Evolutionary conservation across 176 grass and related monocot species (phyloP), one percentile per base, ranked within the genome.

Genomic region (Oryza australiensis): DNA sequence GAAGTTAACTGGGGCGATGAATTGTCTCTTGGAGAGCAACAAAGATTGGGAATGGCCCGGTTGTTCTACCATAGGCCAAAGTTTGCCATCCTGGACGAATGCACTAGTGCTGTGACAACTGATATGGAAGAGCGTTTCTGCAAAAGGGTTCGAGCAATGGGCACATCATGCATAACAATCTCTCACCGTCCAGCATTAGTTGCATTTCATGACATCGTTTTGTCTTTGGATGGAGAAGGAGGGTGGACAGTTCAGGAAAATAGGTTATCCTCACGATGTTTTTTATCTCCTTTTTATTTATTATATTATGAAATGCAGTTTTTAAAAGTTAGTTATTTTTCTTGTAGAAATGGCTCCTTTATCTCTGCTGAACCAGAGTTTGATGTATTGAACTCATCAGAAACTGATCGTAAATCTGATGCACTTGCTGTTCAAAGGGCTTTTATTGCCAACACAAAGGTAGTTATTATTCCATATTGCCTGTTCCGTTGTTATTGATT

Each of bases 41-140:
- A 98, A 86, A 89, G 95, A 88, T 84, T 98, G 42, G 95, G 95
- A 80, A 98, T 98, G 95, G 95, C 95, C 67, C 88, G 95, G 74
- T 84, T 98, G 71, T 98, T 98, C 85, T 95, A 98, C 70, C 95
- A 98, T 84, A 95, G 89, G 76, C 95, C 95, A 30, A 98, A 91
- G 81, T 98, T 98, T 86, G 95, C 95, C 65, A 98, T 98, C 92
- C 80, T 98, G 75, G 95, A 98, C 85, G 95, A 98, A 78, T 98
- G 95, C 78, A 98, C 95, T 62, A 98, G 95, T 82, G 95, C 95
- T 46, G 95, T 98, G 45, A 98, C 95, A 84, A 98, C 89, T 42
- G 91, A 98, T 83, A 98, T 98, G 95, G 95, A 98, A 83, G 92
- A 98, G 70, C 95, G 95, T 12, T 98, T 98, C 82, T 98, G 95